A percentile compares a stretch with the other conserved stretches of the same genome.
Evolutionary conservation across 352 stramenopile species (phyloP).

Genomic region (Stephanocyclus meneghinianus): DNA sequence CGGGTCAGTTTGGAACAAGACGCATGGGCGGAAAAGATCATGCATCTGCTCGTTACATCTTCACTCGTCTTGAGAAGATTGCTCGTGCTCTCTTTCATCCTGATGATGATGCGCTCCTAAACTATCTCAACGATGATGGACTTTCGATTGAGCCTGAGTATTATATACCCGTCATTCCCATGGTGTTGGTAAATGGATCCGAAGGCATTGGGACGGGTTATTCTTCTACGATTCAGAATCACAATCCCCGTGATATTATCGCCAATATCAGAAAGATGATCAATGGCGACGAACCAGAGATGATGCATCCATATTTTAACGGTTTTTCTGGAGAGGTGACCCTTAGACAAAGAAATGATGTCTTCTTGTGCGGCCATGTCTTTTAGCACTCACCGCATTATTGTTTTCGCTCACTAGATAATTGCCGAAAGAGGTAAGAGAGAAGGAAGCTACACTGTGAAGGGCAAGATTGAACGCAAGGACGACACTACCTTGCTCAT

Average conservation of each 20-base stretch:
- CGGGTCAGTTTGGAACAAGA: constrained; percentile 98
- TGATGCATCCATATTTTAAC: constrained; percentile 93
- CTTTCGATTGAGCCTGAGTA: constrained; percentile 95
- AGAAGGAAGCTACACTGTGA: constrained; percentile 70
- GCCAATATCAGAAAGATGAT: constrained; percentile 89
- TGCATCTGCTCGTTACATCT: constrained; percentile 94
- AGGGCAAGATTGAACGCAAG: constrained; percentile 83
- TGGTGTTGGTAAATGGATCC: constrained; percentile 96
- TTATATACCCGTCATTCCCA: constrained; percentile 95
- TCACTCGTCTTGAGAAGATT: constrained; percentile 95
- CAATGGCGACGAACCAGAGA: constrained; percentile 76
- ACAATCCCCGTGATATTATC: constrained; percentile 95
- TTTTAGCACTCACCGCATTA: constrained; percentile 1
- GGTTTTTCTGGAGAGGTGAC: constrained; percentile 92
- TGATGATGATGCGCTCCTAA: constrained; percentile 95
- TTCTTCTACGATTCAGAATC: constrained; percentile 90
- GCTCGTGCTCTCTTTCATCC: constrained; percentile 96
- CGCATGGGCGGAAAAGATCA: constrained; percentile 97
- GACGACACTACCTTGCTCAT: constrained; percentile 94
- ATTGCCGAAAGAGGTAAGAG: constrained; percentile 67
- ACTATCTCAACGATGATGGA: constrained; percentile 97
- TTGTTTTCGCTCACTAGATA: constrained; percentile 33
- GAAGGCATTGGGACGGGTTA: constrained; percentile 99
- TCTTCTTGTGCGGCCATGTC: not conserved
- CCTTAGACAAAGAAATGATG: not conserved